A percentile compares a stretch with the other conserved stretches of the same genome.
These are phyloP conservation scores for Dalbergia cochinchinensis DNA, from an alignment of 306 rosid genomes.

Conservation along the genomic window DNA sequence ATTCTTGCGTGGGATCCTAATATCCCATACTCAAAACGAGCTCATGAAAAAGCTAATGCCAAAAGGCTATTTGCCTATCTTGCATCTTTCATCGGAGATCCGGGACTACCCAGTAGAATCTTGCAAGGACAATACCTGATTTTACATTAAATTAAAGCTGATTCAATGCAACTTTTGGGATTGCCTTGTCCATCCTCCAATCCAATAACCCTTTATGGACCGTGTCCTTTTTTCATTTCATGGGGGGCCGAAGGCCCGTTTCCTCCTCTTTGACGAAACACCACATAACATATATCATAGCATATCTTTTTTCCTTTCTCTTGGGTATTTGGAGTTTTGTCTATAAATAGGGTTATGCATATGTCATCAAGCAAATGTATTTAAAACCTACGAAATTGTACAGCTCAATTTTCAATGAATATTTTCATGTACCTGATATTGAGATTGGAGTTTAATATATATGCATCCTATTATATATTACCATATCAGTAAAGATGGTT, in stretches of 20 bases:
- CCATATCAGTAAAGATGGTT: too few species aligned
- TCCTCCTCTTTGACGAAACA: not conserved
- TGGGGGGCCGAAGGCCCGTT: not conserved
- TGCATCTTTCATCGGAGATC: constrained; percentile 22
- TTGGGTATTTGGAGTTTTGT: not conserved
- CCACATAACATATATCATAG: not conserved
- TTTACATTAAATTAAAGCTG: constrained; percentile 13
- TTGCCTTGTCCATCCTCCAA: not conserved
- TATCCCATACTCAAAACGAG: not conserved
- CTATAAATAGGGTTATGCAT: not conserved
- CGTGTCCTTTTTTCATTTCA: not conserved
- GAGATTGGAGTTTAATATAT: too few species aligned
- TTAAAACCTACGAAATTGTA: not conserved
- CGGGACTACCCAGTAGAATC: constrained; percentile 11
- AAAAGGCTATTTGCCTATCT: constrained; percentile 2
- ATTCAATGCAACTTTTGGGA: constrained; percentile 7
- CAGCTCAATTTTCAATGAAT: not conserved
- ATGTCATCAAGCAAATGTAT: not conserved
- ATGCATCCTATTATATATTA: too few species aligned
- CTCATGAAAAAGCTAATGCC: not conserved
- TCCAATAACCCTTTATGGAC: not conserved
- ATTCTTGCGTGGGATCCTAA: not conserved
- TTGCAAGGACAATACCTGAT: constrained; percentile 3
- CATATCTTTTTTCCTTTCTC: not conserved
- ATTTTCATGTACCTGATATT: not conserved